phyloP scores from a whole-genome alignment of 2,329 filamentous ascomycete genomes.

The Coniochaeta prunicola region DNA sequence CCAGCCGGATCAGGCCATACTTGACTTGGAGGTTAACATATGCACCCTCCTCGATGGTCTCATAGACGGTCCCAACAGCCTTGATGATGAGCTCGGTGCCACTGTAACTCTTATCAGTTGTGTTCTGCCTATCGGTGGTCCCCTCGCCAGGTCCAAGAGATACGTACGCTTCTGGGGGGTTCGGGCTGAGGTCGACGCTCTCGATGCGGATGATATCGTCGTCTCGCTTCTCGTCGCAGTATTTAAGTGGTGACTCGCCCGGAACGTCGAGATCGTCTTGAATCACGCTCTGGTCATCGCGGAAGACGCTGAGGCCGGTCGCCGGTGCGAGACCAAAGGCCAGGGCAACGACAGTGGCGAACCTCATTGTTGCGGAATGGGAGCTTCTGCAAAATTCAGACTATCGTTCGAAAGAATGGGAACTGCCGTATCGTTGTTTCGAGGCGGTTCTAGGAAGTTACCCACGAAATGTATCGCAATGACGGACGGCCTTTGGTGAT shows the following conservation, averaged over 20 bases:
- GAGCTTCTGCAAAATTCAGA: not conserved
- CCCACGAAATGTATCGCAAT: not conserved
- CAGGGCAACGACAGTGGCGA: slow-evolving; percentile 35
- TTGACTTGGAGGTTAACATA: slow-evolving; percentile 82
- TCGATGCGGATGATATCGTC: slow-evolving; percentile 70
- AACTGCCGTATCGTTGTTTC: not conserved
- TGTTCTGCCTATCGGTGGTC: not conserved
- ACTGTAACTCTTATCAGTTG: slow-evolving; percentile 36
- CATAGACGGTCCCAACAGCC: slow-evolving; percentile 66
- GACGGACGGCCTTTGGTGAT: not conserved
- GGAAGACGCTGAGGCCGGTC: slow-evolving; percentile 37
- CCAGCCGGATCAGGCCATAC: slow-evolving; percentile 85
- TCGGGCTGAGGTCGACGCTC: slow-evolving; percentile 73
- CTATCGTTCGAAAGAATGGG: not conserved
- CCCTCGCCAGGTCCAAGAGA: not conserved
- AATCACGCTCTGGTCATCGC: slow-evolving; percentile 37
- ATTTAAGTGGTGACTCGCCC: slow-evolving; percentile 77
- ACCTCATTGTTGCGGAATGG: slow-evolving; percentile 27
- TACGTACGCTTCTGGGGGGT: slow-evolving; percentile 79
- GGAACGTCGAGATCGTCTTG: slow-evolving; percentile 58
- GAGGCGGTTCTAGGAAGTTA: not conserved
- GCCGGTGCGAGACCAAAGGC: slow-evolving; percentile 37
- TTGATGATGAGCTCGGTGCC: slow-evolving; percentile 71
- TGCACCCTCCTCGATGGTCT: slow-evolving; percentile 69
- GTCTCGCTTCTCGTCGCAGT: slow-evolving; percentile 61